Conservation (phyloP, 495 filamentous ascomycete species). For the Penicillium fimorum region DNA sequence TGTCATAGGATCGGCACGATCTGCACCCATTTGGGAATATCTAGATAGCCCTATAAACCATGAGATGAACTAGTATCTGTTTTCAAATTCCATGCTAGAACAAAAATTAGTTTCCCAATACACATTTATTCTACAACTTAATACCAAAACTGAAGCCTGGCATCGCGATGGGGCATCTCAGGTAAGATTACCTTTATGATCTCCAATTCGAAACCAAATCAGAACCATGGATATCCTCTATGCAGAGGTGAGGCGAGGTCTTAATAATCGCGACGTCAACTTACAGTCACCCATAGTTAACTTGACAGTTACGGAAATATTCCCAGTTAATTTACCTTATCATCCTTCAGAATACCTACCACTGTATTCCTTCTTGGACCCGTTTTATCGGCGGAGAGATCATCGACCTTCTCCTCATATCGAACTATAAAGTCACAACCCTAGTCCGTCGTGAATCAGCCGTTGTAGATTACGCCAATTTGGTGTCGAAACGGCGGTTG, state of each 20-base stretch:
- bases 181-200: no score
- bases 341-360: not conserved
- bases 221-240: not conserved
- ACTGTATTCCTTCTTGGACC: slow-evolving; percentile 39
- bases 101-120: no score
- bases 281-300: not conserved
- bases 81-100: no score
- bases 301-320: not conserved
- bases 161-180: no score
- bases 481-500: slow-evolving; percentile 24
- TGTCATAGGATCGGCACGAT: slow-evolving; percentile 12
- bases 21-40: not conserved
- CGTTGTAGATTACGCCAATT: slow-evolving; percentile 18
- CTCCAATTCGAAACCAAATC: no score
- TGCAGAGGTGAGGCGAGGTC: not conserved
- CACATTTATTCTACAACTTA: no score
- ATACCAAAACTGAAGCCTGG: no score
- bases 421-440: slow-evolving; percentile 33
- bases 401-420: slow-evolving; percentile 33
- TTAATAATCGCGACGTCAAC: slow-evolving; percentile 5
- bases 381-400: slow-evolving; percentile 40
- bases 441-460: slow-evolving; percentile 31
- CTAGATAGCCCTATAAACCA: not conserved
- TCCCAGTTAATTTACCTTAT: not conserved
- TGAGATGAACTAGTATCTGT: no score